Percentiles rank a stretch among this genome's conserved stretches.
These are phyloP conservation scores for Gossypium anomalum DNA, from an alignment of 345 rosid genomes.

Conservation along the genomic window DNA sequence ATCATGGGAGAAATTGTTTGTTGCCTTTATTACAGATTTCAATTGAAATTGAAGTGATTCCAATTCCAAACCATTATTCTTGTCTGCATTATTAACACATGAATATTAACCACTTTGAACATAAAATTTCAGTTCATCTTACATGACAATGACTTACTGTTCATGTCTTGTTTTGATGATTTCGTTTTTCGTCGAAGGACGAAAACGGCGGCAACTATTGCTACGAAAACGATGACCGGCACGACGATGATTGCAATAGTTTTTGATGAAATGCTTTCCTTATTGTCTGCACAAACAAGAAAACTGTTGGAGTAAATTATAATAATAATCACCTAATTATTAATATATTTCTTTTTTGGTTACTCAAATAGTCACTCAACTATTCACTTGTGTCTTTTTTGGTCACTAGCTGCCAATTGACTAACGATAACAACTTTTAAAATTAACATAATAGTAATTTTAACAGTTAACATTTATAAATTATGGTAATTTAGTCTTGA, in stretches of 20 bases:
- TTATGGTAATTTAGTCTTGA: too few relatives aligned
- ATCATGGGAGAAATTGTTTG: slow-evolving; percentile 29
- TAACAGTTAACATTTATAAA: too few relatives aligned
- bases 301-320: too few relatives aligned
- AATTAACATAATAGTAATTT: too few relatives aligned
- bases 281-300: slow-evolving; percentile 9
- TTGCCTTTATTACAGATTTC: slow-evolving; percentile 20
- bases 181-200: slow-evolving; percentile 13
- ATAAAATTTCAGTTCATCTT: not conserved
- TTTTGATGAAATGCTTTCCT: not conserved
- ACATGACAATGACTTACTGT: not conserved
- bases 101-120: not conserved
- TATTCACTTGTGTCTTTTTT: too few relatives aligned
- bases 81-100: not conserved
- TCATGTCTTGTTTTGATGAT: not conserved
- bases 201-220: slow-evolving; percentile 8
- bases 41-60: slow-evolving; percentile 2
- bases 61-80: not conserved
- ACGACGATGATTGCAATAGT: slow-evolving; percentile 23
- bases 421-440: too few relatives aligned
- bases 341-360: too few relatives aligned
- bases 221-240: slow-evolving; percentile 16
- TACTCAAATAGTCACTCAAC: too few relatives aligned
- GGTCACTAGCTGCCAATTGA: too few relatives aligned
- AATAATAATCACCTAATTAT: too few relatives aligned